Conservation (phyloP, 1,284 basidiomycete genomes). For the Ustilago sp. region DNA sequence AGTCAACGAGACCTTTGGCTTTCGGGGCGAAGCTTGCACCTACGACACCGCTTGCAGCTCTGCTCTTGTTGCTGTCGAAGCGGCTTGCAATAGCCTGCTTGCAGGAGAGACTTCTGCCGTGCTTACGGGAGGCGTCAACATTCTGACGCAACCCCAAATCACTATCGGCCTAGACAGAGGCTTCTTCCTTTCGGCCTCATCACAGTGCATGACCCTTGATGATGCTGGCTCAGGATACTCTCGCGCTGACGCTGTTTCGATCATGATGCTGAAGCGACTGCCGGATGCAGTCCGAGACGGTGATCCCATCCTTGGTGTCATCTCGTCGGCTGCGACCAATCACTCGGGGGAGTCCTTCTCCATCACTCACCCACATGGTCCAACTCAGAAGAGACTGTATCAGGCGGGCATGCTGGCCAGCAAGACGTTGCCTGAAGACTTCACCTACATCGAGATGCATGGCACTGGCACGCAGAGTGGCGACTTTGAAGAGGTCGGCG, state of each 20-base stretch:
- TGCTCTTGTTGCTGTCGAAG: conserved; percentile 53
- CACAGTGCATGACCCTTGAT: conserved; percentile 55
- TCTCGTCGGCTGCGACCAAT: conserved; percentile 51
- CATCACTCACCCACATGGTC: conserved; percentile 55
- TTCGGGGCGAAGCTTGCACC: conserved; percentile 46
- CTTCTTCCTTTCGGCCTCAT: conserved; percentile 53
- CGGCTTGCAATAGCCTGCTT: conserved; percentile 43
- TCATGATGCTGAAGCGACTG: conserved; percentile 50
- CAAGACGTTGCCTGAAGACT: conserved; percentile 31
- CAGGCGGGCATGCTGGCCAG: conserved; percentile 41
- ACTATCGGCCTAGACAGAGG: conserved; percentile 54
- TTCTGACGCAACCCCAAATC: conserved; percentile 56
- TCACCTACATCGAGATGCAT: conserved; percentile 50
- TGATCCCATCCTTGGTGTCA: conserved; percentile 46
- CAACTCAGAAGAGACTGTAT: conserved; percentile 45
- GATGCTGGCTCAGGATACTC: conserved; percentile 51
- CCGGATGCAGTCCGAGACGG: conserved; percentile 46
- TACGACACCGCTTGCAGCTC: conserved; percentile 55
- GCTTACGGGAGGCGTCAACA: conserved; percentile 53
- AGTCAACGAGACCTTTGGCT: conserved; percentile 43
- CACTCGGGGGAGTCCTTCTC: conserved; percentile 54
- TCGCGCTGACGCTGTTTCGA: conserved; percentile 49
- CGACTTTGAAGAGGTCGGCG: conserved; percentile 51
- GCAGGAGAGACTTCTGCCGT: conserved; percentile 29
- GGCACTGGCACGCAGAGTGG: conserved; percentile 58